Percentiles rank a stretch among this genome's conserved stretches.
These are phyloP conservation scores for Lactarius quietus DNA, from an alignment of 768 basidiomycete species.

Conservation along the genomic window DNA sequence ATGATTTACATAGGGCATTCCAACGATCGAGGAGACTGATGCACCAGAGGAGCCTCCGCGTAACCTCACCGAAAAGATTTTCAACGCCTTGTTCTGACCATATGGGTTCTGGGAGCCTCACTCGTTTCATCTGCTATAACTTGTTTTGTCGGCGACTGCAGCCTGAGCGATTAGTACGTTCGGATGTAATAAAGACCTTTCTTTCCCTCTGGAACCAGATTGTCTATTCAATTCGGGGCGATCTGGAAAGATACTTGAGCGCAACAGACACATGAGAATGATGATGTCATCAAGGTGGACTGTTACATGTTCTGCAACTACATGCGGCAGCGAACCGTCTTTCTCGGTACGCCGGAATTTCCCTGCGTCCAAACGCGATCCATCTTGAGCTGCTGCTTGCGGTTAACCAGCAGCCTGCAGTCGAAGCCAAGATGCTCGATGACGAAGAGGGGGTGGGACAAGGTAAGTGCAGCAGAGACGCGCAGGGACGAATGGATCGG, in stretches of 20 bases:
- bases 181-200: neutral
- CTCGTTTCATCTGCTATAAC: neutral
- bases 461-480: constrained; percentile 29
- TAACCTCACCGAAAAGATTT: constrained; percentile 50
- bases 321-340: neutral
- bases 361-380: constrained; percentile 95
- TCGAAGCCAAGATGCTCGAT: constrained; percentile 87
- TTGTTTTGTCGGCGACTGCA: neutral
- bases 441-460: constrained; percentile 64
- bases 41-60: constrained; percentile 46
- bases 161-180: neutral
- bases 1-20: constrained; percentile 49
- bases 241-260: neutral
- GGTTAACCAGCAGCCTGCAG: constrained; percentile 84
- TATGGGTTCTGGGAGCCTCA: neutral
- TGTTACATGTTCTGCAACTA: neutral
- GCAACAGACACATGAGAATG: neutral
- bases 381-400: constrained; percentile 95
- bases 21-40: constrained; percentile 67
- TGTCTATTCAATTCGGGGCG: neutral
- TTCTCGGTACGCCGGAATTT: constrained; percentile 45
- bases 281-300: neutral
- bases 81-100: constrained; percentile 52
- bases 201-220: neutral
- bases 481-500: constrained; percentile 29